Evolutionary conservation across 2,329 filamentous ascomycete species (phyloP), one percentile per base, ranked within the genome.

Genomic region (Pestalotiopsis sp.): DNA sequence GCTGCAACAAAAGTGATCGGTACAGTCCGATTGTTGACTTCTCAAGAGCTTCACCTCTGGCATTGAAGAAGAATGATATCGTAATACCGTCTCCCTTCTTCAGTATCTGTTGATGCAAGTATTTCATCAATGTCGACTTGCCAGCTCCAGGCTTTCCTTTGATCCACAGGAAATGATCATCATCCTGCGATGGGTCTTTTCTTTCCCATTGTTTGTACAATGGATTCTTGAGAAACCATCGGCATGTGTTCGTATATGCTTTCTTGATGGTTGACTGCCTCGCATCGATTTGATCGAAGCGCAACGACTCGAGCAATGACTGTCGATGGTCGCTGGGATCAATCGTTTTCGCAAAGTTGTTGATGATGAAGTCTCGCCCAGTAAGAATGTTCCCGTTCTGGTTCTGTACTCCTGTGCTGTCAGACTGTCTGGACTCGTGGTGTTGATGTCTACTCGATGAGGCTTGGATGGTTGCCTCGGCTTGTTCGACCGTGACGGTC

Each of bases 51-150:
- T 75, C 73, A 0, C 84, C 84, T 60, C 83, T 75, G 0, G 83
- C 83, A 66, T 85, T 83, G 78, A 87, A 87, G 77, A 86, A 87
- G 72, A 85, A 87, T 0, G 75, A 76, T 5, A 77, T 69, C 5
- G 74, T 66, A 7, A 72, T 66, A 17, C 41, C 40, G 57, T 67
- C 2, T 83, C 86, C 20, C 75, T 74, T n/a, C n/a, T 61, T 61
- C 23, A 25, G 64, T 68, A n/a, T 72, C 17, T 56, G 23, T 20
- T 20, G 59, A n/a, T 31, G 20, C 6, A 61, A 66, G 40, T 68
- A 69, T n/a, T 67, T 66, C 68, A 69, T 67, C 58, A 69, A 27
- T 7, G 68, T 69, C 7, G 64, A 69, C 59, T 69, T 69, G 14
- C 68, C 68, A 1, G 68, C 58, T 6, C 68, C 68, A 4, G 68